These are phyloP conservation scores for Populus simonii DNA, from an alignment of 345 rosid genomes.

Conservation along the genomic window DNA sequence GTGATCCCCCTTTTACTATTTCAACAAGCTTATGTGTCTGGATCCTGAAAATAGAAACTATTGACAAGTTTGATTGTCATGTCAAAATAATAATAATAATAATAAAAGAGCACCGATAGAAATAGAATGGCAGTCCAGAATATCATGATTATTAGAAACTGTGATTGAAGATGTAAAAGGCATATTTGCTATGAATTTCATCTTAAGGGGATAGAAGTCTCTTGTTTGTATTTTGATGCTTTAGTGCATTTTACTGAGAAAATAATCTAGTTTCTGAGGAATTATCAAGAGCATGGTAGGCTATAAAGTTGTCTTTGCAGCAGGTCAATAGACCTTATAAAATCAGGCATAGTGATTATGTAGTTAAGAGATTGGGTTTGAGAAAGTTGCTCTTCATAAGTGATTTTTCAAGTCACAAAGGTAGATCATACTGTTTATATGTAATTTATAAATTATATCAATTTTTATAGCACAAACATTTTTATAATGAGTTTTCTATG, in stretches of 20 bases:
- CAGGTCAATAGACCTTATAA: background rate
- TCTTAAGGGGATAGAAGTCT: background rate
- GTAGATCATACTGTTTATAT: background rate
- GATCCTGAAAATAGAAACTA: background rate
- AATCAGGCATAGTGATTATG: background rate
- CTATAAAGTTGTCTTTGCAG: background rate
- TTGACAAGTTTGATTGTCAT: background rate
- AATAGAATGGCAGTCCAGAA: background rate
- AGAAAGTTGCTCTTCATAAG: background rate
- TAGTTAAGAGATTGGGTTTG: slow-evolving; percentile 1
- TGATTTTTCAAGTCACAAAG: background rate
- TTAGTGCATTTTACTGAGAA: background rate
- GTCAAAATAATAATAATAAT: background rate
- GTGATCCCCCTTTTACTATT: background rate
- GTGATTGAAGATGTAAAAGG: background rate
- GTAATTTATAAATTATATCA: background rate
- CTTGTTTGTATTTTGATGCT: background rate
- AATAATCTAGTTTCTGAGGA: background rate
- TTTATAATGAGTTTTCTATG: background rate
- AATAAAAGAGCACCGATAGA: too few species aligned
- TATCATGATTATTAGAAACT: background rate
- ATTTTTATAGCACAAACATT: background rate
- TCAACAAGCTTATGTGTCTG: background rate
- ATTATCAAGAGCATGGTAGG: background rate
- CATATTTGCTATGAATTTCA: background rate